phyloP scores from a whole-genome alignment of 2,329 filamentous ascomycete genomes.

The Coleophoma crateriformis region DNA sequence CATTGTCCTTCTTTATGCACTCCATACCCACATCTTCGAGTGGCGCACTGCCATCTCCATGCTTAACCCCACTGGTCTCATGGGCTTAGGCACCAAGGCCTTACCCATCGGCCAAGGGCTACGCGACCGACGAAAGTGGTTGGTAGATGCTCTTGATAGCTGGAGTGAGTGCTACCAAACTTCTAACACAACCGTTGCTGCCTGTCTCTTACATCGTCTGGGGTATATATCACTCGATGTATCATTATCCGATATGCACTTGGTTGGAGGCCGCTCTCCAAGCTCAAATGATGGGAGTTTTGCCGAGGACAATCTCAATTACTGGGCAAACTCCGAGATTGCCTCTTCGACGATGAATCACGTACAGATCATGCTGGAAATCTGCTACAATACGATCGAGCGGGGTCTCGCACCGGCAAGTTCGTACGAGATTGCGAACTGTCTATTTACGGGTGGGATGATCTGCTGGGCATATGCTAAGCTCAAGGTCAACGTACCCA shows the following conservation, averaged over 20 bases:
- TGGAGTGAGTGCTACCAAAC: slow-evolving; percentile 19
- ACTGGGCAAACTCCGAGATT: slow-evolving; percentile 22
- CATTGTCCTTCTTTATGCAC: slow-evolving; percentile 20
- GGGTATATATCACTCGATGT: slow-evolving; percentile 21
- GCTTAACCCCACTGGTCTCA: slow-evolving; percentile 22
- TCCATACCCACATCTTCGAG: slow-evolving; percentile 24
- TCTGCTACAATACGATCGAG: slow-evolving; percentile 14
- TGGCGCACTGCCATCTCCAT: slow-evolving; percentile 21
- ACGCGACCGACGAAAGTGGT: slow-evolving; percentile 16
- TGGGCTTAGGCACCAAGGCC: slow-evolving; percentile 17
- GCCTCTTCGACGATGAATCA: slow-evolving; percentile 18
- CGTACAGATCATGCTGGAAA: slow-evolving; percentile 15
- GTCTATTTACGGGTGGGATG: slow-evolving; percentile 21
- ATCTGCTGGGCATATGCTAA: slow-evolving; percentile 24
- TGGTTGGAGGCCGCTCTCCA: slow-evolving; percentile 19
- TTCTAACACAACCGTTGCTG: slow-evolving; percentile 5
- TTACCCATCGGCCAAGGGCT: slow-evolving; percentile 20
- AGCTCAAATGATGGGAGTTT: slow-evolving; percentile 19
- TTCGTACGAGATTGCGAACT: slow-evolving; percentile 17
- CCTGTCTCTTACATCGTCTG: slow-evolving; percentile 16
- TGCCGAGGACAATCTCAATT: slow-evolving; percentile 20
- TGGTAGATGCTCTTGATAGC: slow-evolving; percentile 19
- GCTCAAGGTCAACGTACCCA: slow-evolving; percentile 8
- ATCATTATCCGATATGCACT: slow-evolving; percentile 20
- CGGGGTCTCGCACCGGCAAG: slow-evolving; percentile 9